These are phyloP conservation scores for thale cress (Arabidopsis thaliana) DNA, from an alignment of 345 rosid genomes.

Conservation along the genomic window DNA sequence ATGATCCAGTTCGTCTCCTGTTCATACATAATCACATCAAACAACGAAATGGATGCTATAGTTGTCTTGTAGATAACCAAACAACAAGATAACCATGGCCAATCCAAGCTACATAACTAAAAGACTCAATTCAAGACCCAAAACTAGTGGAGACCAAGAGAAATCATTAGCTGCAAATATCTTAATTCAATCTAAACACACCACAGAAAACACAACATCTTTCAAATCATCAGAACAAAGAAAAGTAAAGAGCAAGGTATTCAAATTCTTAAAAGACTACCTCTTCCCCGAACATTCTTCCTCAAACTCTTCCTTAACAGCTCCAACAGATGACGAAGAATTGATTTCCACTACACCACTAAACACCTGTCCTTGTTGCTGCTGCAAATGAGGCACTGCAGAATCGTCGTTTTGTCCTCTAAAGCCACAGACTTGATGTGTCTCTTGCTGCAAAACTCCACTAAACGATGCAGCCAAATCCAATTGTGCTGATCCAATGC, in stretches of 20 bases:
- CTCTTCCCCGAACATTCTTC: conserved; percentile 47
- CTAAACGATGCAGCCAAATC: conserved; percentile 36
- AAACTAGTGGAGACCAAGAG: not conserved
- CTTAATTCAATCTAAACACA: conserved; percentile 12
- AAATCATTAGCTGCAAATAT: not conserved
- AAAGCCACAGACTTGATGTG: conserved; percentile 21
- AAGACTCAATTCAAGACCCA: not conserved
- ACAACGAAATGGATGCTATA: conserved; percentile 7
- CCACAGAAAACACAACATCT: not conserved
- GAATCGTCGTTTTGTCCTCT: conserved; percentile 15
- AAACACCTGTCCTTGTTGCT: conserved; percentile 21
- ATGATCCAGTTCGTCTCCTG: conserved; percentile 48
- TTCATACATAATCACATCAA: conserved; percentile 34
- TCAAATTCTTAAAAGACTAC: conserved; percentile 25
- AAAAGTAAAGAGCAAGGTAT: not conserved
- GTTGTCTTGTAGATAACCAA: not conserved
- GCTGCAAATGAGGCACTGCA: conserved; percentile 1
- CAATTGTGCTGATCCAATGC: conserved; percentile 38
- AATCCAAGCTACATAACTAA: not conserved
- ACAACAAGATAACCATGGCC: not conserved
- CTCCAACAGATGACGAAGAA: conserved; percentile 46
- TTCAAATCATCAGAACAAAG: conserved; percentile 6
- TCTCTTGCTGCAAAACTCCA: conserved; percentile 36
- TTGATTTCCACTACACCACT: conserved; percentile 33
- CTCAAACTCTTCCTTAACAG: conserved; percentile 38